Percentiles rank a stretch among this genome's conserved stretches.
Evolutionary conservation across 441 rosid genomes (phyloP).

Genomic region (Codiaeum variegatum): DNA sequence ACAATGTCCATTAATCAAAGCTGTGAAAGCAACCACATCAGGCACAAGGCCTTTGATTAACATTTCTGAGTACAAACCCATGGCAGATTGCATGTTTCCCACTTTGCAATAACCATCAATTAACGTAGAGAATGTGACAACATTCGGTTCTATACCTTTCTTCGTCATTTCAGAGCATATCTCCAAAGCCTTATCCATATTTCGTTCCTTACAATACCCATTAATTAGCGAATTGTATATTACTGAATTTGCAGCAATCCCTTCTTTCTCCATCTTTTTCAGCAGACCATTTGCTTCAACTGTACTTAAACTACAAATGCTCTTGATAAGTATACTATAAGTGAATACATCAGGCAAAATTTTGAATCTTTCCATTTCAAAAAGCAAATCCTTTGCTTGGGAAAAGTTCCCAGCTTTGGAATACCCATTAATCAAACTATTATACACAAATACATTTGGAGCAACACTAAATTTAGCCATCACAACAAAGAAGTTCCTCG

Average conservation of each 20-base stretch:
- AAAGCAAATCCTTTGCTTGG: conserved; percentile 39
- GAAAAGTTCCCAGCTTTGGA: conserved; percentile 38
- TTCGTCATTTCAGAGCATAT: conserved; percentile 58
- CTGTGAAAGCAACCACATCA: conserved; percentile 64
- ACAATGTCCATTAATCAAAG: conserved; percentile 69
- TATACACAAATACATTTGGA: conserved; percentile 47
- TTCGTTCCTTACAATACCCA: conserved; percentile 55
- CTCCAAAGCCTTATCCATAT: conserved; percentile 52
- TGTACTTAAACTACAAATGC: conserved; percentile 35
- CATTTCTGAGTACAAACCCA: conserved; percentile 63
- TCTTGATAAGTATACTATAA: conserved; percentile 51
- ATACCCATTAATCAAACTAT: conserved; percentile 50
- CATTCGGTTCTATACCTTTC: conserved; percentile 67
- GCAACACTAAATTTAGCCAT: conserved; percentile 54
- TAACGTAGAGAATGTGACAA: conserved; percentile 67
- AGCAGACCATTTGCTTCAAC: conserved; percentile 38
- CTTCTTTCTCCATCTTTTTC: conserved; percentile 45
- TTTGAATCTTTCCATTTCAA: conserved; percentile 41
- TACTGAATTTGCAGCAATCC: conserved; percentile 42
- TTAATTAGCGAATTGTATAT: conserved; percentile 56
- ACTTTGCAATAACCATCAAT: conserved; percentile 64
- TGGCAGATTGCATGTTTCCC: conserved; percentile 46
- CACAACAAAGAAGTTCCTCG: conserved; percentile 42
- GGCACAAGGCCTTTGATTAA: conserved; percentile 49
- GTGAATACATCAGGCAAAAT: conserved; percentile 53